Base-by-base conservation (phyloP, 2,329 filamentous ascomycete genomes). In the Beauveria australis region DNA sequence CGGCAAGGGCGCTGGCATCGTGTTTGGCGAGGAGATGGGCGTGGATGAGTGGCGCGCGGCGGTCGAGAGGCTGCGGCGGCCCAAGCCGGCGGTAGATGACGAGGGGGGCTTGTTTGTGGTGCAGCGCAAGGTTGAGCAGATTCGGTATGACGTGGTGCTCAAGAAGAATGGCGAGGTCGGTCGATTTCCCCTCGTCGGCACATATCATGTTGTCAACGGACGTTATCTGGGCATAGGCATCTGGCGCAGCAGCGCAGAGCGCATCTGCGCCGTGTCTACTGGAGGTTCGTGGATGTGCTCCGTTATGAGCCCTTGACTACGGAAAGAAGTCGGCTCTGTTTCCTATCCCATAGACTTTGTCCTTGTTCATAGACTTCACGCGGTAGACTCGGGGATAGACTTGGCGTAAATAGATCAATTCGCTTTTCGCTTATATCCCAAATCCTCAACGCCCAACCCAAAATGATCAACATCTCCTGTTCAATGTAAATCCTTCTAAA, bases 1-100 rank as follows among this genome's bases (percentile, higher is more conserved):
- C 14, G 75, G 74, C 0, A 75, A 75, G 48, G 75, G 75, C 0
- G 69, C 68, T 0, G 75, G 75, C 1, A 77, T 77, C 43, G 44
- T 74, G 0, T 76, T 78, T 55, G 72, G 74, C 10, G 71, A 75
- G 3, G 72, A 76, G 18, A 12, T 75, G 3, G 61, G 53, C 3
- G 53, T 18, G 5, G n/a, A 19, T 8, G 40, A 26, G 5, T 55
- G 53, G 53, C 40, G 40, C 0, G 30, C 65, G 2, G 60, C 60
- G 4, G 40, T 75, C 41, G 47, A 64, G 9, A 40, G 52, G 16
- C 64, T 72, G 14, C 19, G 40, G 1, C 61, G 58, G 1, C 47
- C 63, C 0, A 24, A 24, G 24, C n/a, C 64, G 0, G 64, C 64
- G 1, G 30, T 22, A 5, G 19, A 48, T 10, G 46, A 48, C 12